These are phyloP conservation scores for Suillus variegatus DNA, from an alignment of 768 basidiomycete genomes.

Conservation along the genomic window DNA sequence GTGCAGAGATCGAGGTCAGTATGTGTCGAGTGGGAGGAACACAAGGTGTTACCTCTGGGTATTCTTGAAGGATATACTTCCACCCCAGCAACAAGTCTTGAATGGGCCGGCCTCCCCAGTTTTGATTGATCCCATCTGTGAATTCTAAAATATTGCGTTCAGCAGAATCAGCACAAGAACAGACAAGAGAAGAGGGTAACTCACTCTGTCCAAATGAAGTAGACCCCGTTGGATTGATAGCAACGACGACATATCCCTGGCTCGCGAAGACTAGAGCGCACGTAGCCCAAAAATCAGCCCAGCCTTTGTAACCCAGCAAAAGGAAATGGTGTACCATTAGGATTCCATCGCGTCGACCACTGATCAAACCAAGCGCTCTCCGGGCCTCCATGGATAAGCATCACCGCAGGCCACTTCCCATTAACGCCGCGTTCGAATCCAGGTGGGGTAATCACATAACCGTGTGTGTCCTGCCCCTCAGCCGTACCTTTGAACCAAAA, in stretches of 20 bases:
- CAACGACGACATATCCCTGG: slow-evolving; percentile 86
- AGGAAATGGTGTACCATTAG: slow-evolving; percentile 52
- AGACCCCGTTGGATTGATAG: slow-evolving; percentile 92
- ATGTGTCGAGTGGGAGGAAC: neutral
- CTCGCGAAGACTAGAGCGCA: slow-evolving; percentile 66
- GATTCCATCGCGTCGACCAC: slow-evolving; percentile 95
- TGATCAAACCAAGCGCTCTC: slow-evolving; percentile 88
- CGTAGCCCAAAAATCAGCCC: neutral
- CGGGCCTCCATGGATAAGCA: slow-evolving; percentile 85
- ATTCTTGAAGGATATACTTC: slow-evolving; percentile 64
- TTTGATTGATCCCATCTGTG: slow-evolving; percentile 76
- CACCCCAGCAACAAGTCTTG: slow-evolving; percentile 75
- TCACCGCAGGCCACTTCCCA: slow-evolving; percentile 77
- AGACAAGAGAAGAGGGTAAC: neutral
- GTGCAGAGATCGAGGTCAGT: neutral
- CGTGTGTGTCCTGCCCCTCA: slow-evolving; percentile 68
- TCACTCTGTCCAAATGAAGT: slow-evolving; percentile 90
- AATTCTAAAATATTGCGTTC: slow-evolving; percentile 48
- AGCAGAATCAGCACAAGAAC: slow-evolving; percentile 4
- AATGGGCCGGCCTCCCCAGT: slow-evolving; percentile 89
- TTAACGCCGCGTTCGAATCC: slow-evolving; percentile 67
- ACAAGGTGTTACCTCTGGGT: slow-evolving; percentile 58
- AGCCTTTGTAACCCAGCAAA: neutral
- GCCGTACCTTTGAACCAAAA: slow-evolving; percentile 91
- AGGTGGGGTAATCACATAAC: slow-evolving; percentile 80